These are phyloP conservation scores for Trametes meyenii DNA, from an alignment of 768 basidiomycete genomes.

Conservation along the genomic window DNA sequence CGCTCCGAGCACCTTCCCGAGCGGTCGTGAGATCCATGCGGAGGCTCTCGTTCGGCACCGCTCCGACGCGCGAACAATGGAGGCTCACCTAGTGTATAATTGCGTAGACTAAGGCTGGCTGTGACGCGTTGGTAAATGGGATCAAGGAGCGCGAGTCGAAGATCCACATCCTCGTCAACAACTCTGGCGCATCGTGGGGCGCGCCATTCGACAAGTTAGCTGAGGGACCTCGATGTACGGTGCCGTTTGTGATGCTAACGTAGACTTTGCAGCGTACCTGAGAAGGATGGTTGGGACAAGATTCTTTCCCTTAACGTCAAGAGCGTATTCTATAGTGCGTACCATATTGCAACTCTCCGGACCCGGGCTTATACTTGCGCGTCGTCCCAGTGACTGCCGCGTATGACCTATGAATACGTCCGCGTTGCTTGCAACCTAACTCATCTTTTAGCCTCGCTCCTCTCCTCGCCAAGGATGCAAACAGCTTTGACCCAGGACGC, in stretches of 20 bases:
- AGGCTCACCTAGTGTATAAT: background rate
- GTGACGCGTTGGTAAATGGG: slow-evolving; percentile 67
- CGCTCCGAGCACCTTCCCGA: background rate
- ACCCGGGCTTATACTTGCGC: background rate
- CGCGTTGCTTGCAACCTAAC: background rate
- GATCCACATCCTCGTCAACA: slow-evolving; percentile 83
- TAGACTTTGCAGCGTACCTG: slow-evolving; percentile 51
- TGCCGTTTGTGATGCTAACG: background rate
- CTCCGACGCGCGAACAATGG: background rate
- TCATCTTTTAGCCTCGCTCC: slow-evolving; percentile 50
- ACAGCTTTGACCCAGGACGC: slow-evolving; percentile 64
- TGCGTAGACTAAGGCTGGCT: slow-evolving; percentile 72
- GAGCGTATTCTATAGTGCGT: slow-evolving; percentile 77
- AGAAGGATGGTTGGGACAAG: slow-evolving; percentile 86
- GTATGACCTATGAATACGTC: slow-evolving; percentile 32
- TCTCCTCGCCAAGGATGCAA: slow-evolving; percentile 66
- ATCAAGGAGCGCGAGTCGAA: slow-evolving; percentile 72
- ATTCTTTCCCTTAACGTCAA: slow-evolving; percentile 86
- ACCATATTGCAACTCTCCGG: too few species aligned
- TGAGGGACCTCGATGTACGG: background rate
- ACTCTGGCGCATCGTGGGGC: slow-evolving; percentile 82
- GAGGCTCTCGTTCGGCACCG: background rate
- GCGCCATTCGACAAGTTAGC: slow-evolving; percentile 57
- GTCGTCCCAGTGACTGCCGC: slow-evolving; percentile 53
- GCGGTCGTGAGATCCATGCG: too few species aligned